A percentile compares a stretch with the other conserved stretches of the same genome.
These are phyloP conservation scores for Claviceps digitariae DNA, from an alignment of 2,329 filamentous ascomycete genomes.

Conservation along the genomic window DNA sequence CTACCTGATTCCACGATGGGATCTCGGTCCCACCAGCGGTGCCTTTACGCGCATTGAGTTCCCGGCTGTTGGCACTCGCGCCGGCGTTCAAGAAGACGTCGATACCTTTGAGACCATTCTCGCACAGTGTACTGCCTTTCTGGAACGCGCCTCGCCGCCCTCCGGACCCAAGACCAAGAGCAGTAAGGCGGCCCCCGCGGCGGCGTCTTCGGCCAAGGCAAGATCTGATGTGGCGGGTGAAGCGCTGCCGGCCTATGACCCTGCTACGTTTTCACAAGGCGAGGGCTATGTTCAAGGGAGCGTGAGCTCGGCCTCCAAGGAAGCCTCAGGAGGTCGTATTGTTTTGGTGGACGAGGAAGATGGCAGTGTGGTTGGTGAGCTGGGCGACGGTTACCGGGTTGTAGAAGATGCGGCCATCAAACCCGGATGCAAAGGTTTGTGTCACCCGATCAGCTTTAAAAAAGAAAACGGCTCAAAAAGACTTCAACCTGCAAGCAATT, in stretches of 20 bases:
- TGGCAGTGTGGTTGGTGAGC: conserved; percentile 85
- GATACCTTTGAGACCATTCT: conserved; percentile 97
- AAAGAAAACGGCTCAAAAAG: too few relatives aligned
- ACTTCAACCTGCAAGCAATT: too few relatives aligned
- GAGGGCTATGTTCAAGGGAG: conserved; percentile 60
- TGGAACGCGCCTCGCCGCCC: conserved; percentile 65
- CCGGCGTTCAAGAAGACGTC: conserved; percentile 75
- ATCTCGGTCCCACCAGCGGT: conserved; percentile 73
- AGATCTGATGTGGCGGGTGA: conserved; percentile 25
- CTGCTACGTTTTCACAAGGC: conserved; percentile 64
- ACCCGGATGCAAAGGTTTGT: conserved; percentile 76
- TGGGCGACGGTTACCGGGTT: conserved; percentile 69
- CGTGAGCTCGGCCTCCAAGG: conserved; percentile 35
- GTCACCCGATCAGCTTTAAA: background rate
- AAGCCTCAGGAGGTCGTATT: conserved; percentile 50
- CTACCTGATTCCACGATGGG: conserved; percentile 93
- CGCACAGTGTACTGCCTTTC: conserved; percentile 92
- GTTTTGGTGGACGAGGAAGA: conserved; percentile 93
- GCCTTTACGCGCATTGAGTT: conserved; percentile 93
- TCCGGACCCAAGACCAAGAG: conserved; percentile 20
- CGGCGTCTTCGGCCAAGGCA: conserved; percentile 23
- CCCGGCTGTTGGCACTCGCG: conserved; percentile 55
- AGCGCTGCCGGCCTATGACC: conserved; percentile 58
- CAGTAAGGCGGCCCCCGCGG: conserved; percentile 14
- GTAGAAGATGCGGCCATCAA: conserved; percentile 63